phyloP scores from a whole-genome alignment of 331 rosid species.

The Malus hybrid region DNA sequence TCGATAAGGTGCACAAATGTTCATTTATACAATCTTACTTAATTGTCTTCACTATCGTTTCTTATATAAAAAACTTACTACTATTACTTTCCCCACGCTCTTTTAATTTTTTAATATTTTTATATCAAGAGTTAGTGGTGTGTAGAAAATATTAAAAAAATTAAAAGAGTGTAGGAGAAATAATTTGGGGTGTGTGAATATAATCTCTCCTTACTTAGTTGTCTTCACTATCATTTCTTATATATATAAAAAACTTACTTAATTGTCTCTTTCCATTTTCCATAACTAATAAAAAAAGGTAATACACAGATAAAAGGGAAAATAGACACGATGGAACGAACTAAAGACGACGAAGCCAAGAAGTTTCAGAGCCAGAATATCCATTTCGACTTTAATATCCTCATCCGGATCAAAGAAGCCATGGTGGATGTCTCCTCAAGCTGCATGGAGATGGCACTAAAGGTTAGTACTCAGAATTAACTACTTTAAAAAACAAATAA shows the following conservation, averaged over 20 bases:
- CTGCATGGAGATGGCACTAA: conserved; percentile 83
- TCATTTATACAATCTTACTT: not conserved
- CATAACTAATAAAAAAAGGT: not conserved
- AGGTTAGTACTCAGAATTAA: conserved; percentile 20
- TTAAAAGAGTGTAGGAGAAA: too few species aligned
- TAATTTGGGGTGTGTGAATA: too few species aligned
- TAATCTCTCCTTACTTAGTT: too few species aligned
- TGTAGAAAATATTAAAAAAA: too few species aligned
- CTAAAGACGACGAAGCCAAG: conserved; percentile 65
- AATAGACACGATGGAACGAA: conserved; percentile 53
- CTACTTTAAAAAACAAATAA: not conserved
- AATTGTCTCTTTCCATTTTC: not conserved
- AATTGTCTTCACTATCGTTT: not conserved
- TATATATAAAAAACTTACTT: too few species aligned
- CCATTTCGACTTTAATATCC: conserved; percentile 61
- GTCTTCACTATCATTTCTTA: not conserved
- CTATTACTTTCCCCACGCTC: too few species aligned
- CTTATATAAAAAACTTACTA: too few species aligned
- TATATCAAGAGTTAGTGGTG: too few species aligned
- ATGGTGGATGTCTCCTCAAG: conserved; percentile 75
- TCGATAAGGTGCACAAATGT: conserved; percentile 42
- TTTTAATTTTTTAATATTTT: too few species aligned
- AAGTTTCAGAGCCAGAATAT: conserved; percentile 55
- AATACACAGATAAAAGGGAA: conserved; percentile 55
- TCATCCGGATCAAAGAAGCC: conserved; percentile 3